These are phyloP conservation scores for Volvox reticuliferus DNA, from an alignment of 139 green algal genomes.

Conservation along the genomic window DNA sequence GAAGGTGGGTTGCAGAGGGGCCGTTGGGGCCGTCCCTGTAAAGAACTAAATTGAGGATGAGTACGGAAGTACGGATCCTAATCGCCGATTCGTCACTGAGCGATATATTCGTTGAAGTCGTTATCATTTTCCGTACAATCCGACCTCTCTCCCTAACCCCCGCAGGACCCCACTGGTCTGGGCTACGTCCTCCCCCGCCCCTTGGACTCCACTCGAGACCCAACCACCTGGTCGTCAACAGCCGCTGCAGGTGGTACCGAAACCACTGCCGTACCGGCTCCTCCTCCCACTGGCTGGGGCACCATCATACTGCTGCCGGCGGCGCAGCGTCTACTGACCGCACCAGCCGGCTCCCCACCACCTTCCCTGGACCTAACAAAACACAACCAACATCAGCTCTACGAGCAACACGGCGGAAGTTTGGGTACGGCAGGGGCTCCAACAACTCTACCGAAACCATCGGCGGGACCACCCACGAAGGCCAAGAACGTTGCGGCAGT, in stretches of 20 bases:
- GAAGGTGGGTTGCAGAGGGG: too few relatives aligned
- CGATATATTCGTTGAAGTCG: too few relatives aligned
- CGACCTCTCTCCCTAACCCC: too few relatives aligned
- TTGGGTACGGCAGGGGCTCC: neutral
- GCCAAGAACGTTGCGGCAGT: neutral
- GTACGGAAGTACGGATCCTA: too few relatives aligned
- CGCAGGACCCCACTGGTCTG: conserved; percentile 50
- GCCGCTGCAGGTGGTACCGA: neutral
- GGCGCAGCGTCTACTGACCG: conserved; percentile 10
- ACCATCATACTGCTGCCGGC: conserved; percentile 43
- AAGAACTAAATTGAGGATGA: too few relatives aligned
- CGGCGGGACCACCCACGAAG: neutral
- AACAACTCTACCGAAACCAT: too few relatives aligned
- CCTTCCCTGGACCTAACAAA: neutral
- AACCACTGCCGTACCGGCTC: neutral
- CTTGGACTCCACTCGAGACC: neutral
- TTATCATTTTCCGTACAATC: too few relatives aligned
- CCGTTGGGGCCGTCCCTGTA: too few relatives aligned
- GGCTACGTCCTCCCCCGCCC: conserved; percentile 52
- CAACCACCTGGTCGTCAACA: neutral
- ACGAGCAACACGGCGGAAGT: neutral
- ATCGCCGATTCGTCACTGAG: too few relatives aligned
- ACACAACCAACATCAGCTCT: neutral
- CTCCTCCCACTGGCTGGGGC: conserved; percentile 26
- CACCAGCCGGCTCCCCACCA: neutral